Conservation (phyloP, 2,329 filamentous ascomycete genomes). For the Fusarium sp. region DNA sequence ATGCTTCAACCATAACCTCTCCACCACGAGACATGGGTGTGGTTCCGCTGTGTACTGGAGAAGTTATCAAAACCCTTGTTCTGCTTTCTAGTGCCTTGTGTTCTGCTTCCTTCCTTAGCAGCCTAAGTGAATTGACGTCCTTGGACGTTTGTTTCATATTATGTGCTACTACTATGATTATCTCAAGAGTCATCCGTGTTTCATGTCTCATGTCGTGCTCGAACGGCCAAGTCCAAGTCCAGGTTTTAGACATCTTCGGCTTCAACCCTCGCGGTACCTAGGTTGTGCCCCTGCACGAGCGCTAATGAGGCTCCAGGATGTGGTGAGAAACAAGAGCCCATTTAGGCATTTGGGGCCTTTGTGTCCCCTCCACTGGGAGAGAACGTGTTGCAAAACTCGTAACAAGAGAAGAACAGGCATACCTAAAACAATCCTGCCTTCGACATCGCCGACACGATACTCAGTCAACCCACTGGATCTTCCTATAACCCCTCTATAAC, state of each 20-base stretch:
- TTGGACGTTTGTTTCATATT: conserved; percentile 6
- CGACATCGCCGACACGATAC: conserved; percentile 3
- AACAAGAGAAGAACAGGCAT: conserved; percentile 29
- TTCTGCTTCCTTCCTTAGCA: conserved; percentile 5
- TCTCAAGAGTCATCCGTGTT: conserved; percentile 21
- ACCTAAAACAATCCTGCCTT: background rate
- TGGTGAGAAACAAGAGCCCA: conserved; percentile 37
- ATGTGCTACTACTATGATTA: conserved; percentile 5
- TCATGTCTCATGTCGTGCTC: background rate
- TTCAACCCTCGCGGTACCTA: conserved; percentile 27
- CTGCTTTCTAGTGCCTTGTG: conserved; percentile 16
- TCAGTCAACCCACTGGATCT: conserved; percentile 17
- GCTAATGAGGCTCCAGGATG: conserved; percentile 34
- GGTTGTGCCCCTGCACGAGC: conserved; percentile 26
- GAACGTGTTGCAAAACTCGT: conserved; percentile 22
- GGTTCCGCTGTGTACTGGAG: conserved; percentile 39
- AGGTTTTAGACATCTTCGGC: conserved; percentile 8
- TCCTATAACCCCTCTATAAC: conserved; percentile 32
- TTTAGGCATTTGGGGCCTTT: conserved; percentile 25
- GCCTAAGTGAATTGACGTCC: conserved; percentile 1
- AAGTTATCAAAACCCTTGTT: conserved; percentile 44
- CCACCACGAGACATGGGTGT: conserved; percentile 43
- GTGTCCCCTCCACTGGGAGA: conserved; percentile 17
- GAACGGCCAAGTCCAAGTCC: background rate
- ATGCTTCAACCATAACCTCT: conserved; percentile 44